Conservation (phyloP, 1,284 basidiomycete genomes). For the Flammula alnicola region DNA sequence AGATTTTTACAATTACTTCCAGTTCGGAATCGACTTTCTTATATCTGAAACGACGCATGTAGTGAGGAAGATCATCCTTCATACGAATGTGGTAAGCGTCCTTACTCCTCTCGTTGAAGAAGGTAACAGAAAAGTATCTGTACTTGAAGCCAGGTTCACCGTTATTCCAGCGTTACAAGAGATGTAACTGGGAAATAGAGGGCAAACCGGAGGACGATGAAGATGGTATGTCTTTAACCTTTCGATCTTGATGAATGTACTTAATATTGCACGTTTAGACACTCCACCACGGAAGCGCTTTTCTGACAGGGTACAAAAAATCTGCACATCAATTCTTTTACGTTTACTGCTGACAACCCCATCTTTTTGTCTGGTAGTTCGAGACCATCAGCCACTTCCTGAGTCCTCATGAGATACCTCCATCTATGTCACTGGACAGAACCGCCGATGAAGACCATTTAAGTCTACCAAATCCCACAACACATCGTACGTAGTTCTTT, state of each 20-base stretch:
- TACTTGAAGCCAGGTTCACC: slow-evolving; percentile 81
- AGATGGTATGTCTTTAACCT: slow-evolving; percentile 52
- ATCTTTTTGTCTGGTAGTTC: slow-evolving; percentile 49
- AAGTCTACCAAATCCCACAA: slow-evolving; percentile 71
- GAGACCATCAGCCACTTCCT: slow-evolving; percentile 79
- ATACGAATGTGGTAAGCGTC: slow-evolving; percentile 83
- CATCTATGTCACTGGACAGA: slow-evolving; percentile 86
- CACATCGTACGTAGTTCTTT: slow-evolving; percentile 61
- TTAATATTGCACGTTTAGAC: slow-evolving; percentile 45
- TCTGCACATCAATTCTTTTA: slow-evolving; percentile 29
- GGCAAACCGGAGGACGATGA: slow-evolving; percentile 76
- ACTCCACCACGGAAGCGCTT: slow-evolving; percentile 70
- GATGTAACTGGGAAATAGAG: slow-evolving; percentile 87
- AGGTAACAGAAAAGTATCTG: not conserved
- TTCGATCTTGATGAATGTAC: slow-evolving; percentile 10
- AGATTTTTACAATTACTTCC: slow-evolving; percentile 95
- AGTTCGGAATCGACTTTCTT: slow-evolving; percentile 85
- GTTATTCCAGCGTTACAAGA: slow-evolving; percentile 86
- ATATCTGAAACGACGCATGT: slow-evolving; percentile 71
- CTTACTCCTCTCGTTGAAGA: not conserved
- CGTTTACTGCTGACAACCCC: too few species aligned
- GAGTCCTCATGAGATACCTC: slow-evolving; percentile 67
- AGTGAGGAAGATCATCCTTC: slow-evolving; percentile 84
- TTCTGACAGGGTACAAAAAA: slow-evolving; percentile 67
- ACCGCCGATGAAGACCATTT: slow-evolving; percentile 80